A percentile compares a stretch with the other conserved stretches of the same genome.
phyloP scores from a whole-genome alignment of 192 early-diverging fungal species.

The Coemansia sp. region DNA sequence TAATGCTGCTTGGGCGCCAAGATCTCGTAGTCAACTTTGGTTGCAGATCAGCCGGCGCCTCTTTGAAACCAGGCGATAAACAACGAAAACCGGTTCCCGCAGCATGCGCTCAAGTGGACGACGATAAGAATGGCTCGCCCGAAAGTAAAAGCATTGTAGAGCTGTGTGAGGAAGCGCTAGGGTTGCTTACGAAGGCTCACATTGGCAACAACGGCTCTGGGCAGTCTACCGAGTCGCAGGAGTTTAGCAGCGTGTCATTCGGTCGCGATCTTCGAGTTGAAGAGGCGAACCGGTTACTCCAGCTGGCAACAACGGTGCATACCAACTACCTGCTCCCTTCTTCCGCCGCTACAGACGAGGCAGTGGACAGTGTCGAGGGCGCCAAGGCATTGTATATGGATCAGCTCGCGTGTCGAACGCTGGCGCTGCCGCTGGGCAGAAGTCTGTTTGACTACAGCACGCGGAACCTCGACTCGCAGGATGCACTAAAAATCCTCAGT shows the following conservation, averaged over 20 bases:
- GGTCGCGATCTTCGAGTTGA: conserved; percentile 44
- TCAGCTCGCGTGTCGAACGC: conserved; percentile 50
- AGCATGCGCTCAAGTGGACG: background rate
- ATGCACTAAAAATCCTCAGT: conserved; percentile 62
- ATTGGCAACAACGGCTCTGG: background rate
- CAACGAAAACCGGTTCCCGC: background rate
- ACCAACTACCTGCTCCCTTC: conserved; percentile 2
- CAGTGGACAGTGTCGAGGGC: conserved; percentile 15
- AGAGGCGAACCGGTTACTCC: conserved; percentile 35
- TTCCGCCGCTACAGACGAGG: background rate
- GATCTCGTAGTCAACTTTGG: conserved; percentile 38
- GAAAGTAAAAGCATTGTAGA: conserved; percentile 20
- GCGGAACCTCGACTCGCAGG: conserved; percentile 56
- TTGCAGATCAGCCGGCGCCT: background rate
- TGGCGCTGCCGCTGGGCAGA: conserved; percentile 72
- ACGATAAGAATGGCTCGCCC: background rate
- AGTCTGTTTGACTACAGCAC: conserved; percentile 73
- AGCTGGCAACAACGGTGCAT: background rate
- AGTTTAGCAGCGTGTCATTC: conserved; percentile 28
- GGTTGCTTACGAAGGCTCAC: background rate
- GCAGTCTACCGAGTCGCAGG: conserved; percentile 18
- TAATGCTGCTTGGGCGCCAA: conserved; percentile 39
- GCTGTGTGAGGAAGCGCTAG: conserved; percentile 25
- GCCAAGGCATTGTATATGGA: conserved; percentile 28
- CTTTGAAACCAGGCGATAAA: background rate